A percentile compares a stretch with the other conserved stretches of the same genome.
Conservation (phyloP, 2,329 filamentous ascomycete genomes). For the Monosporascus sp. region DNA sequence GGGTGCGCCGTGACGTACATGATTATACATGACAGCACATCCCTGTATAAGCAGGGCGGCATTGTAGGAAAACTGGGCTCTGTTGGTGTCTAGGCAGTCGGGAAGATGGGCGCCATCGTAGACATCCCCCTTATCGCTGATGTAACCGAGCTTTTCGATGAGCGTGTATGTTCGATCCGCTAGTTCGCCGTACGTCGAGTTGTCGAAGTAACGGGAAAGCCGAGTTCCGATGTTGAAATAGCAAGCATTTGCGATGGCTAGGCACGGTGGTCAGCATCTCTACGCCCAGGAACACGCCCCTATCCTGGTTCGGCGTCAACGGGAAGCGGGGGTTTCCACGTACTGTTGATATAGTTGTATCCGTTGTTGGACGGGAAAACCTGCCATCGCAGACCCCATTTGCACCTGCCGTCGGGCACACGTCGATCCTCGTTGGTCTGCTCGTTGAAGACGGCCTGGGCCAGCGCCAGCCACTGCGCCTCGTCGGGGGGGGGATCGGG, state of each 20-base stretch:
- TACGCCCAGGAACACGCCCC: no score
- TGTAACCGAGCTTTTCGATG: slow-evolving; percentile 48
- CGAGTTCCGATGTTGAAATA: slow-evolving; percentile 64
- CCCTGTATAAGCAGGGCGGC: slow-evolving; percentile 58
- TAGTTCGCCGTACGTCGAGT: slow-evolving; percentile 58
- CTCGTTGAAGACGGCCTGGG: slow-evolving; percentile 65
- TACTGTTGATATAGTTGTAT: slow-evolving; percentile 69
- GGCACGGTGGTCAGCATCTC: not conserved
- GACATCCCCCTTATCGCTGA: slow-evolving; percentile 58
- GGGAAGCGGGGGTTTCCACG: slow-evolving; percentile 9
- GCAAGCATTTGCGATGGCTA: slow-evolving; percentile 55
- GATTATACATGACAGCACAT: slow-evolving; percentile 65
- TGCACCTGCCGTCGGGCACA: slow-evolving; percentile 47
- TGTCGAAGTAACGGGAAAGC: slow-evolving; percentile 65
- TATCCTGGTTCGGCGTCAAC: no score
- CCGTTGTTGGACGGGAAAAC: slow-evolving; percentile 69
- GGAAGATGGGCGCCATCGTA: slow-evolving; percentile 59
- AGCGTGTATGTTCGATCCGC: slow-evolving; percentile 61
- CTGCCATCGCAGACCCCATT: slow-evolving; percentile 72
- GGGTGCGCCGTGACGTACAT: slow-evolving; percentile 30
- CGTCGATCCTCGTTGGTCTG: slow-evolving; percentile 58
- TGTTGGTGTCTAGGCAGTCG: slow-evolving; percentile 57
- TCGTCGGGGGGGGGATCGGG: slow-evolving; percentile 49
- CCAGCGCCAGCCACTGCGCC: slow-evolving; percentile 59
- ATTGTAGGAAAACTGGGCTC: slow-evolving; percentile 63